phyloP scores from a whole-genome alignment of 2,329 filamentous ascomycete genomes.

The Pseudogymnoascus sp. region DNA sequence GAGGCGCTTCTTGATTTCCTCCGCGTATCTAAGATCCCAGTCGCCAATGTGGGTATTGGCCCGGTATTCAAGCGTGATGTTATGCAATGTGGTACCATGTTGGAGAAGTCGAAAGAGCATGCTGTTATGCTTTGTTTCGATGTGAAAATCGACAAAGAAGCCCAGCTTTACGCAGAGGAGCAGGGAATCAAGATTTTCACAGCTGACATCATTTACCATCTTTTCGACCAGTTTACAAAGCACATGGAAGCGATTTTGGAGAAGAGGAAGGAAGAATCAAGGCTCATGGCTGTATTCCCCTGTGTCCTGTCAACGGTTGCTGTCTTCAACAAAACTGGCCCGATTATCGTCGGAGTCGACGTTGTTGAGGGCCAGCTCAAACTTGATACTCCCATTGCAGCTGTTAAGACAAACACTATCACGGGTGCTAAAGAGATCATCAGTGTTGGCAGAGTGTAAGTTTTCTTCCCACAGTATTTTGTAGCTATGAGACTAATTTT shows the following conservation, averaged over 20 bases:
- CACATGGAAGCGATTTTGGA: conserved; percentile 83
- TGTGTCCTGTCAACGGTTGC: conserved; percentile 84
- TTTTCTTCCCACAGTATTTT: conserved; percentile 7
- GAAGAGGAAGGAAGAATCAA: conserved; percentile 92
- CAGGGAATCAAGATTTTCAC: conserved; percentile 97
- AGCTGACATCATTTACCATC: conserved; percentile 97
- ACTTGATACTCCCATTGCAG: conserved; percentile 82
- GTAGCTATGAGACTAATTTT: conserved; percentile 20
- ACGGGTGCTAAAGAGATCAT: conserved; percentile 80
- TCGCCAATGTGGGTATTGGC: conserved; percentile 93
- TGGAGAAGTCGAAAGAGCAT: conserved; percentile 89
- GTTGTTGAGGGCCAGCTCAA: conserved; percentile 83
- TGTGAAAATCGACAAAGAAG: conserved; percentile 98
- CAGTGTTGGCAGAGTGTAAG: conserved; percentile 69
- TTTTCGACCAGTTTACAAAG: conserved; percentile 93
- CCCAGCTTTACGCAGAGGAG: conserved; percentile 81
- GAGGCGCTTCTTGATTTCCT: conserved; percentile 96
- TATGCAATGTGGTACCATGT: conserved; percentile 89
- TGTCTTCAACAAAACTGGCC: conserved; percentile 96
- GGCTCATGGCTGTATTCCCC: conserved; percentile 93
- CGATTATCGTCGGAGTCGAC: conserved; percentile 92
- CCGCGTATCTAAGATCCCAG: conserved; percentile 91
- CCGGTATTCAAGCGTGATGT: conserved; percentile 98
- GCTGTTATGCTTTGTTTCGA: conserved; percentile 99
- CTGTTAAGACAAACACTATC: conserved; percentile 70